Percentiles rank a stretch among this genome's conserved stretches.
phyloP scores from a whole-genome alignment of 345 rosid genomes.

The Eucalyptus camaldulensis region DNA sequence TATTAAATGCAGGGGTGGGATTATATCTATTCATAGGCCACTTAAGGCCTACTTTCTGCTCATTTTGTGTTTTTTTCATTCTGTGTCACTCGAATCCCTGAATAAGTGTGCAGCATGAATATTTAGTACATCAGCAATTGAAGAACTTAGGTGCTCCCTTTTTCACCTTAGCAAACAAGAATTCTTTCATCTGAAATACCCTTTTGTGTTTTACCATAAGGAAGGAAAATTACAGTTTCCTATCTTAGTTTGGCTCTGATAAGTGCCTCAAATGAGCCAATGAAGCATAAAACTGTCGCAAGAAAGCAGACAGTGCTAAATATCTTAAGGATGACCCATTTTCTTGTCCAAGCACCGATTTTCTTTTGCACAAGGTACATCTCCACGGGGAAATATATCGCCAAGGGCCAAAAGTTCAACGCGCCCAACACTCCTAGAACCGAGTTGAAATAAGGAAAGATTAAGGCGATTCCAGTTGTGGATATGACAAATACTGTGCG shows the following conservation, averaged over 20 bases:
- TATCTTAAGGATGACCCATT: constrained; percentile 37
- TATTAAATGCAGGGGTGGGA: not conserved
- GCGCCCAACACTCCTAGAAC: constrained; percentile 65
- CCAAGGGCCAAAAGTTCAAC: constrained; percentile 56
- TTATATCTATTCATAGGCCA: not conserved
- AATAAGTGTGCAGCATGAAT: not conserved
- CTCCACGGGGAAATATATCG: constrained; percentile 70
- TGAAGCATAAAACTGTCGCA: constrained; percentile 16
- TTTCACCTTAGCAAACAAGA: not conserved
- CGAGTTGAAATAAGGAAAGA: constrained; percentile 79
- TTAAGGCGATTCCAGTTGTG: constrained; percentile 31
- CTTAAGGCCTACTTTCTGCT: not conserved
- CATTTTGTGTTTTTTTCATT: not conserved
- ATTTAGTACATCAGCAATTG: not conserved
- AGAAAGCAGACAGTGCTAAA: constrained; percentile 29
- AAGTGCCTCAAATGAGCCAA: constrained; percentile 53
- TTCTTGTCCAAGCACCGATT: constrained; percentile 32
- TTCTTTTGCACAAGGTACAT: constrained; percentile 57
- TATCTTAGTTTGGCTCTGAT: constrained; percentile 34
- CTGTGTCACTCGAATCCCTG: not conserved
- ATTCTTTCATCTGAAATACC: not conserved
- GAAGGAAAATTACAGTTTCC: not conserved
- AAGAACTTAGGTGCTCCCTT: not conserved
- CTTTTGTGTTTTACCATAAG: not conserved
- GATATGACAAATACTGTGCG: constrained; percentile 33